Percentiles rank a stretch among this genome's conserved stretches.
Evolutionary conservation across 495 filamentous ascomycete genomes (phyloP).

Genomic region (Amniculicola lignicola): DNA sequence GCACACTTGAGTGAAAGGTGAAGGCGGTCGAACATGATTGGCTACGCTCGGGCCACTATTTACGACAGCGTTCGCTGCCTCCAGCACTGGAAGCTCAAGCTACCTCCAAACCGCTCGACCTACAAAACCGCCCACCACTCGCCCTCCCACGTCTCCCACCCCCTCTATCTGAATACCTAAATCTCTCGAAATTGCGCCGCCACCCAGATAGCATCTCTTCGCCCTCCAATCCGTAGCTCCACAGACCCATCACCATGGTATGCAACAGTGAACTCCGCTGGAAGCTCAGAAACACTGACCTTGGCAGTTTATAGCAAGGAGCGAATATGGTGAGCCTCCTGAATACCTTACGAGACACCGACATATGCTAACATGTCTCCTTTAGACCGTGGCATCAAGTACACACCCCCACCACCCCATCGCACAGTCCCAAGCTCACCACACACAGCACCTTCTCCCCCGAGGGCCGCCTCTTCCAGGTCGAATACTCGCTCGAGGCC

Average conservation of each 20-base stretch:
- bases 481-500: constrained; percentile 99
- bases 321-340: constrained; percentile 86
- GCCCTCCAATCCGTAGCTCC: not conserved
- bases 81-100: too few species aligned
- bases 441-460: constrained; percentile 91
- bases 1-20: too few species aligned
- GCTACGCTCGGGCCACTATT: too few species aligned
- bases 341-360: constrained; percentile 29
- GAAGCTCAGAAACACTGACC: constrained; percentile 23
- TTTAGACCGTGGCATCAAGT: constrained; percentile 98
- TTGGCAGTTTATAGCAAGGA: constrained; percentile 88
- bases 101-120: too few species aligned
- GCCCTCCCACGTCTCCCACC: too few species aligned
- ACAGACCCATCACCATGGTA: constrained; percentile 23
- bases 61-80: too few species aligned
- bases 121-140: too few species aligned
- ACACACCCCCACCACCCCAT: constrained; percentile 41
- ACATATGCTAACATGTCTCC: constrained; percentile 20
- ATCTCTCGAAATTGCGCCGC: too few species aligned
- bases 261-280: constrained; percentile 2
- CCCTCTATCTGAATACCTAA: not conserved
- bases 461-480: constrained; percentile 98
- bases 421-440: constrained; percentile 23
- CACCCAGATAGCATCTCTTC: too few species aligned
- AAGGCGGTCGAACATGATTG: too few species aligned